A percentile compares a stretch with the other conserved stretches of the same genome.
These are phyloP conservation scores for Euphorbia tirucalli DNA, from an alignment of 345 rosid genomes.

Conservation along the genomic window DNA sequence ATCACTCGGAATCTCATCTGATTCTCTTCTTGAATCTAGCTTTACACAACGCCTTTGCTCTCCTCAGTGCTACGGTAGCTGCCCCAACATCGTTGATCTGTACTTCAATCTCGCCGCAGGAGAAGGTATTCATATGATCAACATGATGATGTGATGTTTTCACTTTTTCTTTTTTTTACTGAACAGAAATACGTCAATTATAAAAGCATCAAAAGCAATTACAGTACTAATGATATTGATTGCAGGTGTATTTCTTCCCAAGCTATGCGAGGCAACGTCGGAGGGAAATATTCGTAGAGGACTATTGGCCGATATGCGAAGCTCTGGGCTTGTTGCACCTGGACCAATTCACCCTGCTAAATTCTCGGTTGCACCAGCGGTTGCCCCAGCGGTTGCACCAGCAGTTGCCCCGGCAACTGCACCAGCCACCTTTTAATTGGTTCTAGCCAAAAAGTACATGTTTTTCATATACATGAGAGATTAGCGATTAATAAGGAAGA, in stretches of 20 bases:
- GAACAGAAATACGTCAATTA: no score
- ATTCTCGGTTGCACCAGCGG: constrained; percentile 7
- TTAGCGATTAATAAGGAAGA: no score
- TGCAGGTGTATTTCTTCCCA: constrained; percentile 75
- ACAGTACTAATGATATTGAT: no score
- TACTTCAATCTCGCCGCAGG: constrained; percentile 88
- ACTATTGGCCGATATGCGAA: constrained; percentile 51
- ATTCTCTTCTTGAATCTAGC: constrained; percentile 65
- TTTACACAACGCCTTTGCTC: constrained; percentile 70
- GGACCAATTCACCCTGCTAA: constrained; percentile 34
- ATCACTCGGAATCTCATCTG: constrained; percentile 80
- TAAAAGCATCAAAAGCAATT: no score
- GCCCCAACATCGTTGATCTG: constrained; percentile 81
- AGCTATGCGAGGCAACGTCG: constrained; percentile 61
- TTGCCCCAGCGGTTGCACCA: constrained; percentile 36
- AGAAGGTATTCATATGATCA: constrained; percentile 63
- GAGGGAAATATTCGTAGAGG: constrained; percentile 46
- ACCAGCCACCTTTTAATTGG: no score
- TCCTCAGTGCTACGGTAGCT: constrained; percentile 58
- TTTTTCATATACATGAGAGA: no score
- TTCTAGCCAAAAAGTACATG: no score
- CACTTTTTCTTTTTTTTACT: no score
- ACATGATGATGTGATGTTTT: no score
- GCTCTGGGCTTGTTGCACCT: constrained; percentile 58
- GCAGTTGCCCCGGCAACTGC: no score